Evolutionary conservation across 73 alveolate genomes (phyloP), one percentile per base, ranked within the genome.

Genomic region (Paramecium sexaurelia): DNA sequence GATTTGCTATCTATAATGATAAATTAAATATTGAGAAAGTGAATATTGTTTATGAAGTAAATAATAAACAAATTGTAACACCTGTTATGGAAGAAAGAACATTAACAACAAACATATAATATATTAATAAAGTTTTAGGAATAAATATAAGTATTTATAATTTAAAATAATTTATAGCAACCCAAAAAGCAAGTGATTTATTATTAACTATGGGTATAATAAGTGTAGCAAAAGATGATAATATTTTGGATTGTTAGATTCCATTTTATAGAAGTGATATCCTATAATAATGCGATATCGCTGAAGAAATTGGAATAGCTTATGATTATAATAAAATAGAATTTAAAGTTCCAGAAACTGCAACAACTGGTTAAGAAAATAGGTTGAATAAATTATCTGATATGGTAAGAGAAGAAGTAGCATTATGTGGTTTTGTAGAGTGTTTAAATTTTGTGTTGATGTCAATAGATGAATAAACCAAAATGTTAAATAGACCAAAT

Each of bases 251-350:
- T 32, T 95, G 95, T 22, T 93, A 92, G 73, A 92, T 96, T 9
- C 94, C 95, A 40, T 93, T 92, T 90, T 82, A 94, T 19, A 94
- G 95, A 91, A 94, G 95, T 90, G 99, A 96, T 92, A 94, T 97
- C 55, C 94, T 97, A 24, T 98, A 96, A 83, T 96, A 97, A 43
- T 97, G 99, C 69, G 99, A 96, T 94, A 94, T 97, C 43, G 95
- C 96, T 55, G 98, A 98, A 93, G 99, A 98, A 86, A 95, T 98
- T 82, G 99, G 99, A 37, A 98, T 97, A 83, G 98, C 99, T 0
- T 98, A 92, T 91, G 99, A 99, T 27, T 98, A 95, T 89, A 98
- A 98, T 87, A 97, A 96, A 51, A 85, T 97, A 67, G 97, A 88
- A 57, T 78, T 92, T 45, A 92, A 35, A 56, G 67, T 96, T 8